phyloP scores from a whole-genome alignment of 2,329 filamentous ascomycete species.

The Fusarium nodosum region DNA sequence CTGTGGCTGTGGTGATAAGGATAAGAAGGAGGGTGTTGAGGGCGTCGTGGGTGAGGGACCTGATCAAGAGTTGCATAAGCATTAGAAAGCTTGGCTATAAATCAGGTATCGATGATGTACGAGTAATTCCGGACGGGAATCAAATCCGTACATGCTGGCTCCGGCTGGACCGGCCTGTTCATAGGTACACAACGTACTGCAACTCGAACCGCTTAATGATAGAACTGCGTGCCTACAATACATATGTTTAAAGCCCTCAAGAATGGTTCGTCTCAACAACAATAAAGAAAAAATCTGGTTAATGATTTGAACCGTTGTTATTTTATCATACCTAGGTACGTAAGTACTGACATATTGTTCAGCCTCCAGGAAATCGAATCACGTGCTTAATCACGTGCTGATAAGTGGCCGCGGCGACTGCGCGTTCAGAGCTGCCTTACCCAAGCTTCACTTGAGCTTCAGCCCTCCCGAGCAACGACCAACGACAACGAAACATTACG shows the following conservation, averaged over 20 bases:
- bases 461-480: conserved; percentile 51
- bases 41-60: conserved; percentile 33
- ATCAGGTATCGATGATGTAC: conserved; percentile 14
- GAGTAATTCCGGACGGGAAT: conserved; percentile 20
- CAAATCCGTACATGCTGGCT: conserved; percentile 21
- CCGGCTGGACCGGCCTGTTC: conserved; percentile 45
- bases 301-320: no score
- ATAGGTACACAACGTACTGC: conserved; percentile 1
- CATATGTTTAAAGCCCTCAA: neutral
- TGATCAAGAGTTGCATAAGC: conserved; percentile 42
- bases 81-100: conserved; percentile 15
- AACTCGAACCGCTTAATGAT: neutral
- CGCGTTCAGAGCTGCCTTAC: conserved; percentile 64
- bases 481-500: conserved; percentile 47
- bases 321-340: no score
- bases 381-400: conserved; percentile 41
- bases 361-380: neutral
- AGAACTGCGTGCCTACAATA: neutral
- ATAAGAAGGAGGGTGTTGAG: conserved; percentile 57
- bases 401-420: conserved; percentile 50
- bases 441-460: conserved; percentile 57
- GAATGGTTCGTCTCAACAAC: neutral
- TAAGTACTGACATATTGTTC: no score
- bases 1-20: conserved; percentile 77
- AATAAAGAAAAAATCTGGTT: no score